These are phyloP conservation scores for Aspergillus pseudoterreus DNA, from an alignment of 2,329 filamentous ascomycete species.

Conservation along the genomic window DNA sequence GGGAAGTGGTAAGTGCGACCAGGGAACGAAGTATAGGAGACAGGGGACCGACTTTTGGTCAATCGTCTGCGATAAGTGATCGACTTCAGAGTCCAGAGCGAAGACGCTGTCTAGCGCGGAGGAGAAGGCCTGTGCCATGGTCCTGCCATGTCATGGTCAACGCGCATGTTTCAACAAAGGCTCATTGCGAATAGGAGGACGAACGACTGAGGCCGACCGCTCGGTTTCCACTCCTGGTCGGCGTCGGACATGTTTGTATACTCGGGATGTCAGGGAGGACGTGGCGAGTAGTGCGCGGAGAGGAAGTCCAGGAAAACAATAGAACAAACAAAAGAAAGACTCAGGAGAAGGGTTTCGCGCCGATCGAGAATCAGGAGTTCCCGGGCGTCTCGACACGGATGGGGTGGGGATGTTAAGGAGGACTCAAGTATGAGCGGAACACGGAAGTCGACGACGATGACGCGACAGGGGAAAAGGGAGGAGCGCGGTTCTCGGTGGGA, in stretches of 20 bases:
- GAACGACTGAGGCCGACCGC: slow-evolving; percentile 77
- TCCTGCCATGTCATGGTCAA: slow-evolving; percentile 52
- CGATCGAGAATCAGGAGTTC: not conserved
- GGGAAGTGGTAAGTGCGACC: not conserved
- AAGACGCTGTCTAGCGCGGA: slow-evolving; percentile 84
- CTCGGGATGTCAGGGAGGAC: not conserved
- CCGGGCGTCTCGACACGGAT: slow-evolving; percentile 2
- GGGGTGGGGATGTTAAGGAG: slow-evolving; percentile 3
- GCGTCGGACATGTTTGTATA: slow-evolving; percentile 53
- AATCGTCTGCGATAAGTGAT: slow-evolving; percentile 70
- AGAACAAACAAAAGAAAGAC: slow-evolving; percentile 2
- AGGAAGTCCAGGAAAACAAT: not conserved
- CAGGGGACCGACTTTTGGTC: slow-evolving; percentile 65
- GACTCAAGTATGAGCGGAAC: not conserved
- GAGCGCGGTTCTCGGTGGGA: not conserved
- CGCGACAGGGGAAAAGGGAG: not conserved
- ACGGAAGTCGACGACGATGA: no score
- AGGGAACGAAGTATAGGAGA: not conserved
- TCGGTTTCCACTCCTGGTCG: slow-evolving; percentile 77
- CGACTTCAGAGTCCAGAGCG: slow-evolving; percentile 74
- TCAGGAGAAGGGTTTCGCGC: not conserved
- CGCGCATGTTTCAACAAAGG: slow-evolving; percentile 7
- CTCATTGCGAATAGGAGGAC: slow-evolving; percentile 37
- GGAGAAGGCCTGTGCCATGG: slow-evolving; percentile 83
- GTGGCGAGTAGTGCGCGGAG: not conserved